Conservation (phyloP, 805 yeast species). For the Helenozyma baotianmanensis region DNA sequence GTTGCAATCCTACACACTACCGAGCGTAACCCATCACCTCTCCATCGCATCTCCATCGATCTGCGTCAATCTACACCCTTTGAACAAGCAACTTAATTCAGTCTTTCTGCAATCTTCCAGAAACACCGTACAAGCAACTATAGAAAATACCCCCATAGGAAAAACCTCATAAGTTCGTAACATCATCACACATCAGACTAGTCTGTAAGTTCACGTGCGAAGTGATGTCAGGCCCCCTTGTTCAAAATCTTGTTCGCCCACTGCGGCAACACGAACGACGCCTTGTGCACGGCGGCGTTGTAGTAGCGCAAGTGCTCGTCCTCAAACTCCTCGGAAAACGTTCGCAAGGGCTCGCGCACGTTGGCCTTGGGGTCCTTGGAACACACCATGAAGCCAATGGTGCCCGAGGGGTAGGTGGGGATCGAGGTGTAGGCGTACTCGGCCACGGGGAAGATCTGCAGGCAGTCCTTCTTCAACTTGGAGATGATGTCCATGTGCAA, state of each 20-base stretch:
- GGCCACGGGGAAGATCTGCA: slow-evolving; percentile 82
- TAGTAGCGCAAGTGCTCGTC: slow-evolving; percentile 70
- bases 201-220: not conserved
- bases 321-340: slow-evolving; percentile 58
- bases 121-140: slow-evolving; percentile 1
- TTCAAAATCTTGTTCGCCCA: slow-evolving; percentile 63
- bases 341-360: slow-evolving; percentile 67
- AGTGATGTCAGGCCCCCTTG: slow-evolving; percentile 14
- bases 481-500: slow-evolving; percentile 80
- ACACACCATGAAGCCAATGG: slow-evolving; percentile 97
- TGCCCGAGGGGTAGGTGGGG: slow-evolving; percentile 97
- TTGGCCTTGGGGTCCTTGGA: slow-evolving; percentile 64
- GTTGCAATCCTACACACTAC: too few relatives aligned
- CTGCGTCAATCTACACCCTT: not conserved
- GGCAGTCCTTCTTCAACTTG: slow-evolving; percentile 76
- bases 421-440: slow-evolving; percentile 89
- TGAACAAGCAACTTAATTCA: slow-evolving; percentile 6
- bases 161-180: slow-evolving; percentile 1
- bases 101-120: slow-evolving; percentile 1
- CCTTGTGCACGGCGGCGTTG: slow-evolving; percentile 76
- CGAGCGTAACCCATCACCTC: too few relatives aligned
- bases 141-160: too few relatives aligned
- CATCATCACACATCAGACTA: not conserved
- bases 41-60: too few relatives aligned
- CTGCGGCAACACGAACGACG: slow-evolving; percentile 87